A percentile compares a stretch with the other conserved stretches of the same genome.
Evolutionary conservation across 2,329 filamentous ascomycete species (phyloP).

Genomic region (Mycosphaerelloides madeirae): DNA sequence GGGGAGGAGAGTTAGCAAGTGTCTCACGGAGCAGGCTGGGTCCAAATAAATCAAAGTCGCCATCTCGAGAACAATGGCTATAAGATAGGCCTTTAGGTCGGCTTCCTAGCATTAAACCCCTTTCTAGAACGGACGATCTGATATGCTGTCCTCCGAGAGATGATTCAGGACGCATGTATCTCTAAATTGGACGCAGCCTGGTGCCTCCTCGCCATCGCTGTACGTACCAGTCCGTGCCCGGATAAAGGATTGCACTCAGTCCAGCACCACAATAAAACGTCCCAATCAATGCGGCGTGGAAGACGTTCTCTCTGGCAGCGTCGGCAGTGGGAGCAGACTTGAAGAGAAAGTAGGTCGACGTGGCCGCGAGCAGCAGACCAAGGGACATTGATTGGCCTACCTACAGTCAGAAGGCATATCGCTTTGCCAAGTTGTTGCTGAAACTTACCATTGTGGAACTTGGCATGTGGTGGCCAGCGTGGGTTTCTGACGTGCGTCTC

Average conservation of each 20-base stretch:
- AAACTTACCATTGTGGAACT: conserved; percentile 45
- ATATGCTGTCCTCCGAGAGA: too few relatives aligned
- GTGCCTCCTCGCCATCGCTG: too few relatives aligned
- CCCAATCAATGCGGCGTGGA: conserved; percentile 37
- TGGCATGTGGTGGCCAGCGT: conserved; percentile 47
- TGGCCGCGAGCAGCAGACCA: conserved; percentile 38
- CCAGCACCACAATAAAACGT: conserved; percentile 44
- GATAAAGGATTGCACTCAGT: conserved; percentile 44
- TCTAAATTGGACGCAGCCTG: too few relatives aligned
- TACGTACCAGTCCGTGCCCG: conserved; percentile 39
- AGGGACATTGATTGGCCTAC: conserved; percentile 50
- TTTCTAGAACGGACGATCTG: too few relatives aligned
- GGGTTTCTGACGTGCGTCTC: conserved; percentile 48
- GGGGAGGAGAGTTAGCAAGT: too few relatives aligned
- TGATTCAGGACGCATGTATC: too few relatives aligned
- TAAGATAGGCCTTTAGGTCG: too few relatives aligned
- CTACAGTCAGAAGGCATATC: conserved; percentile 37
- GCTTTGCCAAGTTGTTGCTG: not conserved
- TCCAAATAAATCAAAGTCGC: too few relatives aligned
- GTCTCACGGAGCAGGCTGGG: too few relatives aligned
- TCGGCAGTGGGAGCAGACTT: conserved; percentile 12
- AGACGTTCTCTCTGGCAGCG: conserved; percentile 20
- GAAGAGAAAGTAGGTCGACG: conserved; percentile 37
- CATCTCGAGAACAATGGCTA: too few relatives aligned
- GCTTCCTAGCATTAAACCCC: too few relatives aligned